phyloP scores from a whole-genome alignment of 2,329 filamentous ascomycete species.

The Aureobasidium lini region DNA sequence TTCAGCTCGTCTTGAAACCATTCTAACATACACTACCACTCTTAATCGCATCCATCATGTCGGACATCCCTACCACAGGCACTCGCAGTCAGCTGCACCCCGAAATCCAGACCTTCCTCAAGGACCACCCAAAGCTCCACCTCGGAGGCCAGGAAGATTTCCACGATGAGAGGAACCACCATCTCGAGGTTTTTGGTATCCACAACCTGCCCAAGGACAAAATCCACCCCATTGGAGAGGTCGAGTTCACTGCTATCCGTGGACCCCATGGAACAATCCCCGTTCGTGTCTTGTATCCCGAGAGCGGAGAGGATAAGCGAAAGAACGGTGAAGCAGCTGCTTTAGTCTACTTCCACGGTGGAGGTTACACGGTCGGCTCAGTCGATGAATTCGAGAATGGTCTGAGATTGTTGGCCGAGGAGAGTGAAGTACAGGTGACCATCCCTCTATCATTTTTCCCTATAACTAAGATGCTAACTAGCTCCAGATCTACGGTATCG shows the following conservation, averaged over 20 bases:
- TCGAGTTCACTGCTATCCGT: constrained; percentile 28
- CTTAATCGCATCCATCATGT: background rate
- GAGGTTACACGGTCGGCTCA: constrained; percentile 32
- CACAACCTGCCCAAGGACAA: constrained; percentile 22
- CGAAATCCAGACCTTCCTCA: constrained; percentile 18
- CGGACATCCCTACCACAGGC: constrained; percentile 7
- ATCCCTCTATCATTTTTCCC: background rate
- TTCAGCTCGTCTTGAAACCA: too few relatives aligned
- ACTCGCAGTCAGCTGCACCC: constrained; percentile 14
- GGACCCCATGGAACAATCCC: constrained; percentile 30
- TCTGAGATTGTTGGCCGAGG: constrained; percentile 26
- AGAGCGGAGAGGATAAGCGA: constrained; percentile 16
- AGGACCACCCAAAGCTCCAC: constrained; percentile 20
- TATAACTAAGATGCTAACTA: background rate
- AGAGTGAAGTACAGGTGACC: constrained; percentile 16
- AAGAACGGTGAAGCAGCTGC: constrained; percentile 18
- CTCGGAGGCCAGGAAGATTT: constrained; percentile 23
- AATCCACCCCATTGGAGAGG: constrained; percentile 23
- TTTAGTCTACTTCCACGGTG: constrained; percentile 33
- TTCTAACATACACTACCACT: background rate
- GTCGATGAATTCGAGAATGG: constrained; percentile 35
- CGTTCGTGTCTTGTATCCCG: constrained; percentile 27
- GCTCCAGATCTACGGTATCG: constrained; percentile 26
- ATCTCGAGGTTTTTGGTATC: constrained; percentile 27
- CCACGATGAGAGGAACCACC: constrained; percentile 20